phyloP scores from a whole-genome alignment of 2,329 filamentous ascomycete species.

The Hypomyces rosellus region DNA sequence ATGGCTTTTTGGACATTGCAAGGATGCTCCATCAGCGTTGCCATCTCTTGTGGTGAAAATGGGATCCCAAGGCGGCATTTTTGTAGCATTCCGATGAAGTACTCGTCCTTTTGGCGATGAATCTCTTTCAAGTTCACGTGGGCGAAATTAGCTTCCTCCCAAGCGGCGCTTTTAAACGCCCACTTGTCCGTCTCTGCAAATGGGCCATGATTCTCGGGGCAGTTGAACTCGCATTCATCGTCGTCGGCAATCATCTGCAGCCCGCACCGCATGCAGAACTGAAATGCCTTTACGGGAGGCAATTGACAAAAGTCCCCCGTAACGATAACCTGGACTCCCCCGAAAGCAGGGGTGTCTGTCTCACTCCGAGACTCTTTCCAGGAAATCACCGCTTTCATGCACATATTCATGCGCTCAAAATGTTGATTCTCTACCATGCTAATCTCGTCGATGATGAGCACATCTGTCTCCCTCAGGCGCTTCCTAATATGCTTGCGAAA shows the following conservation, averaged over 20 bases:
- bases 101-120: slow-evolving; percentile 49
- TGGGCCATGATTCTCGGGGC: not conserved
- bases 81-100: slow-evolving; percentile 8
- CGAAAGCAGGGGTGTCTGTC: slow-evolving; percentile 14
- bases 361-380: not conserved
- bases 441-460: slow-evolving; percentile 60
- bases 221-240: slow-evolving; percentile 5
- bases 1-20: slow-evolving; percentile 7
- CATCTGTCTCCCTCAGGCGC: slow-evolving; percentile 41
- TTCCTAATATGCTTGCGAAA: slow-evolving; percentile 18
- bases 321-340: slow-evolving; percentile 21
- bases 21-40: slow-evolving; percentile 4
- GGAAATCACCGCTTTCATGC: slow-evolving; percentile 26
- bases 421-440: slow-evolving; percentile 55
- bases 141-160: slow-evolving; percentile 49
- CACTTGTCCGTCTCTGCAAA: slow-evolving; percentile 47
- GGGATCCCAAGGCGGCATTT: slow-evolving; percentile 7
- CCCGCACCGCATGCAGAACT: slow-evolving; percentile 17
- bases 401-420: slow-evolving; percentile 20
- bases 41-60: not conserved
- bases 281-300: slow-evolving; percentile 52
- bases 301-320: slow-evolving; percentile 52
- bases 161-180: slow-evolving; percentile 52
- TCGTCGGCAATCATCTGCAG: slow-evolving; percentile 14
- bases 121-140: slow-evolving; percentile 49